Percentiles rank a stretch among this genome's conserved stretches.
Evolutionary conservation across 2,329 filamentous ascomycete species (phyloP).

Genomic region (Neonectria hederae): DNA sequence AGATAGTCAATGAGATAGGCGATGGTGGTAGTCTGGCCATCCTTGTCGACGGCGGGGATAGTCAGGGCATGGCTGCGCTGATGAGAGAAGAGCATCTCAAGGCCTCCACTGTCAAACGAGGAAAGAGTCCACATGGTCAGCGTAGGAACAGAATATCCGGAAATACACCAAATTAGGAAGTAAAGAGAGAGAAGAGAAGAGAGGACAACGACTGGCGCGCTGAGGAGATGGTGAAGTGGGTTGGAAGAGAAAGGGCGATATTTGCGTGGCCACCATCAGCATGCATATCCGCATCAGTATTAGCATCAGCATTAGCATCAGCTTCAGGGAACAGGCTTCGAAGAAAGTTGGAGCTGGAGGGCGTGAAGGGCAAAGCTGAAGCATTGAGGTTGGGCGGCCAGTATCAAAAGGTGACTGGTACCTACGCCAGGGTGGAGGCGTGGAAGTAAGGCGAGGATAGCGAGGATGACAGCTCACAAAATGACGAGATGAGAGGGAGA

Average conservation of each 20-base stretch:
- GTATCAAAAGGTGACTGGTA: conserved; percentile 1
- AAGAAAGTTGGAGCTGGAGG: conserved; percentile 7
- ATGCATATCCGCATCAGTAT: conserved; percentile 2
- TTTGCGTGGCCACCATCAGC: conserved; percentile 3
- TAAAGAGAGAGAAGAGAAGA: conserved; percentile 10
- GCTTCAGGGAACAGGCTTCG: conserved; percentile 14
- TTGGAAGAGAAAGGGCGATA: conserved; percentile 4
- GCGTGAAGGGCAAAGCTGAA: background rate
- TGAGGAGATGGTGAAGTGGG: background rate
- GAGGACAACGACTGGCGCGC: background rate
- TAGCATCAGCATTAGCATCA: background rate
- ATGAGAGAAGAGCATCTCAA: conserved; percentile 94
- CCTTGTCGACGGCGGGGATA: conserved; percentile 70
- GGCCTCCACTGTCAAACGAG: conserved; percentile 72
- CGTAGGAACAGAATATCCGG: conserved; percentile 13
- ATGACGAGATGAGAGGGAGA: conserved; percentile 23
- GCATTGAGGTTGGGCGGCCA: background rate
- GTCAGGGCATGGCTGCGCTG: conserved; percentile 76
- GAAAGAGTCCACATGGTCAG: conserved; percentile 34
- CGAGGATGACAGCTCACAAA: conserved; percentile 40
- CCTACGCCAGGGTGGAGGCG: conserved; percentile 7
- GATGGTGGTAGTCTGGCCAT: conserved; percentile 72
- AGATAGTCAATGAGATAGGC: conserved; percentile 81
- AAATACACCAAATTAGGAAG: background rate
- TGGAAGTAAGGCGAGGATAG: conserved; percentile 26